These are phyloP conservation scores for Gonapodya sp. DNA, from an alignment of 192 early-diverging fungal genomes.

Conservation along the genomic window DNA sequence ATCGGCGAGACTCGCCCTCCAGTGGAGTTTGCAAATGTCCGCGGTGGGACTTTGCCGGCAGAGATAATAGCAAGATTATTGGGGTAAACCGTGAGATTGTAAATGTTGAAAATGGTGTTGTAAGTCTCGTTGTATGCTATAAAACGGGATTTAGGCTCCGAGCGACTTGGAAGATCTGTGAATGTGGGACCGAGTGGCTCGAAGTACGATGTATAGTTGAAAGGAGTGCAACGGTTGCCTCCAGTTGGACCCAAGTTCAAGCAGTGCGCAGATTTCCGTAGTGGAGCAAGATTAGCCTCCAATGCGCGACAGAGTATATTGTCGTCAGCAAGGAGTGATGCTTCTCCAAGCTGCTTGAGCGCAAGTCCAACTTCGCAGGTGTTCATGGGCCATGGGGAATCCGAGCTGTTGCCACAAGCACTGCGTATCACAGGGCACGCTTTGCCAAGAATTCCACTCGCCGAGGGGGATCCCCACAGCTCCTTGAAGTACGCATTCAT, in stretches of 20 bases:
- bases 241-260: constrained; percentile 11
- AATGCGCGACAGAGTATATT: constrained; percentile 17
- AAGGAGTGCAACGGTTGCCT: neutral
- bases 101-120: constrained; percentile 18
- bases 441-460: neutral
- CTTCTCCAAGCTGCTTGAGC: constrained; percentile 16
- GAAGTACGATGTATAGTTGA: neutral
- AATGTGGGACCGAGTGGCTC: neutral
- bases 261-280: constrained; percentile 11
- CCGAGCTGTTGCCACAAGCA: constrained; percentile 11
- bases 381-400: constrained; percentile 9
- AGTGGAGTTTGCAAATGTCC: constrained; percentile 17
- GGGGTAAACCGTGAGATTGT: constrained; percentile 18
- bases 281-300: constrained; percentile 15
- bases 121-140: constrained; percentile 13
- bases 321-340: constrained; percentile 13
- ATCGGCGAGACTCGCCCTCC: constrained; percentile 19
- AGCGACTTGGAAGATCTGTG: neutral
- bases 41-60: constrained; percentile 9
- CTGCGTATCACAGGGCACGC: constrained; percentile 12
- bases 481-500: constrained; percentile 19
- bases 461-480: neutral
- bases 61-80: constrained; percentile 15
- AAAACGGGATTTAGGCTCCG: neutral
- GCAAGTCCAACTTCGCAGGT: constrained; percentile 15